phyloP scores from a whole-genome alignment of 768 basidiomycete species.

The Lepiota subincarnata region DNA sequence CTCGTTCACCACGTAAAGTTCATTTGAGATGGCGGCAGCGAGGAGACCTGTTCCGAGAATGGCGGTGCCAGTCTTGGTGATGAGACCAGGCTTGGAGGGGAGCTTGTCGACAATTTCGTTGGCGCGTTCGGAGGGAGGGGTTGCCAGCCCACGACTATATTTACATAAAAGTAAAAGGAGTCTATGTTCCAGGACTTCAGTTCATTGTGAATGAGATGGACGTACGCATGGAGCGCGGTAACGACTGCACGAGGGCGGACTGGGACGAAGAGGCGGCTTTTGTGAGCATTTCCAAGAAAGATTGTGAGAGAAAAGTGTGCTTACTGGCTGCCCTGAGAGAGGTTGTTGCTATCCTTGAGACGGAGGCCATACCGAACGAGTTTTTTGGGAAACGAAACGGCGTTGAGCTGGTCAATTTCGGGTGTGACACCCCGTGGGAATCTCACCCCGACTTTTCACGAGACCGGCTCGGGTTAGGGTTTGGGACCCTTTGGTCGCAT shows the following conservation, averaged over 20 bases:
- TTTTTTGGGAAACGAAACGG: slow-evolving; percentile 22
- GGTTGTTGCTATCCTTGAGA: slow-evolving; percentile 67
- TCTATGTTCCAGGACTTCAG: slow-evolving; percentile 3
- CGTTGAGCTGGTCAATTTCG: slow-evolving; percentile 24
- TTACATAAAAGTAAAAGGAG: slow-evolving; percentile 13
- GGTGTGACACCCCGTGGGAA: slow-evolving; percentile 34
- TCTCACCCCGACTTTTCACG: slow-evolving; percentile 36
- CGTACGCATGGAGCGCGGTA: slow-evolving; percentile 42
- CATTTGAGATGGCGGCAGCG: slow-evolving; percentile 92
- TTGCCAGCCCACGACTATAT: slow-evolving; percentile 63
- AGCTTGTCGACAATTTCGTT: slow-evolving; percentile 86
- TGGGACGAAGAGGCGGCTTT: slow-evolving; percentile 20
- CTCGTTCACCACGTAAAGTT: slow-evolving; percentile 97
- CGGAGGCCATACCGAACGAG: slow-evolving; percentile 40
- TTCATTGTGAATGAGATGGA: slow-evolving; percentile 26
- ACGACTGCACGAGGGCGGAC: slow-evolving; percentile 55
- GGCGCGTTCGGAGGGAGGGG: slow-evolving; percentile 79
- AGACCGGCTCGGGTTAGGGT: slow-evolving; percentile 28
- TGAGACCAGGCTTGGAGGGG: slow-evolving; percentile 78
- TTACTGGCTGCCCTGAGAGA: slow-evolving; percentile 59
- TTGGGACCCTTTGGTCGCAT: too few relatives aligned
- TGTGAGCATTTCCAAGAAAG: not conserved
- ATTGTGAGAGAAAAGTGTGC: slow-evolving; percentile 14
- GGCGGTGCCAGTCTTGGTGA: slow-evolving; percentile 94
- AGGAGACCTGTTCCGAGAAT: slow-evolving; percentile 85